These are phyloP conservation scores for Theileria luwenshuni DNA, from an alignment of 169 alveolate genomes.

Conservation along the genomic window DNA sequence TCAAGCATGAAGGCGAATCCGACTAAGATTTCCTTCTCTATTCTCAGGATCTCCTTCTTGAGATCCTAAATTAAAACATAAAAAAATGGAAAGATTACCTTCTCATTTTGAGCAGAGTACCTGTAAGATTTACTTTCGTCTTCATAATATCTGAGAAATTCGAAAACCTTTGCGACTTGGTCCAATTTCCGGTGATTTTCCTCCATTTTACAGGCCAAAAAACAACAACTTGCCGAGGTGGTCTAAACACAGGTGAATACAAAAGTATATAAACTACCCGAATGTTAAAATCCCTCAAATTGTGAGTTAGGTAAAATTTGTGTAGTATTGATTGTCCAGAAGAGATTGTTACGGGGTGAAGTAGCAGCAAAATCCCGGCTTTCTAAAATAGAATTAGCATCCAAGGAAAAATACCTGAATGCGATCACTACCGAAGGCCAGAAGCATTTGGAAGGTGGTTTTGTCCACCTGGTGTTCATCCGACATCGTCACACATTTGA, in stretches of 20 bases:
- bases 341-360: constrained; percentile 86
- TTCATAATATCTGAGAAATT: constrained; percentile 61
- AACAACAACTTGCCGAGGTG: constrained; percentile 84
- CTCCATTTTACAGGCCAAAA: constrained; percentile 86
- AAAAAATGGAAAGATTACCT: background rate
- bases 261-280: too few species aligned
- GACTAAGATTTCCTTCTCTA: constrained; percentile 84
- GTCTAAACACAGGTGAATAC: too few species aligned
- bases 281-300: constrained; percentile 82
- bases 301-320: constrained; percentile 82
- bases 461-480: constrained; percentile 10
- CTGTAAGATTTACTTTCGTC: background rate
- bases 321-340: constrained; percentile 87
- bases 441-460: constrained; percentile 20
- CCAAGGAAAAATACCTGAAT: constrained; percentile 51
- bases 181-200: constrained; percentile 85
- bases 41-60: constrained; percentile 79
- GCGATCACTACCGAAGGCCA: constrained; percentile 73
- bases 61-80: constrained; percentile 22
- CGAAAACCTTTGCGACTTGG: constrained; percentile 81
- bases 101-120: constrained; percentile 30
- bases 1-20: constrained; percentile 86
- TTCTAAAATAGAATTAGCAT: constrained; percentile 56
- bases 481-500: constrained; percentile 7
- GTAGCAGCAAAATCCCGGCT: constrained; percentile 84